Evolutionary conservation across 2,329 filamentous ascomycete genomes (phyloP).

Genomic region (Colletotrichum coccodes): DNA sequence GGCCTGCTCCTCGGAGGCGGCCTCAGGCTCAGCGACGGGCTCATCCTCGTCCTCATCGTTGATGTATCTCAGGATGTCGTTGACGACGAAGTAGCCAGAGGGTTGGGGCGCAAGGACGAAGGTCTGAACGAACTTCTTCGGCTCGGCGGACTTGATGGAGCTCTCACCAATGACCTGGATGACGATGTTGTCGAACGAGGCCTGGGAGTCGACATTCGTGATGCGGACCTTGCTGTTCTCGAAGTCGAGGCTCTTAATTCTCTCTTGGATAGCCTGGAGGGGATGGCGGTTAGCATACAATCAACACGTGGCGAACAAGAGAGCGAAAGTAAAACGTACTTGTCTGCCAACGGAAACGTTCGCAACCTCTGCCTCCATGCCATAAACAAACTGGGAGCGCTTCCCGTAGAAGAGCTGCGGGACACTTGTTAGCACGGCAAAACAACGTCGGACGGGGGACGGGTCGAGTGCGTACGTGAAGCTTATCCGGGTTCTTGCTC

Average conservation of each 20-base stretch:
- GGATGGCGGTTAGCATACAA: slow-evolving; percentile 4
- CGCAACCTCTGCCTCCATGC: slow-evolving; percentile 88
- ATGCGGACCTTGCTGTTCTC: slow-evolving; percentile 98
- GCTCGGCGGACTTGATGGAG: slow-evolving; percentile 90
- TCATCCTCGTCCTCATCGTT: slow-evolving; percentile 84
- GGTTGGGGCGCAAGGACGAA: slow-evolving; percentile 97
- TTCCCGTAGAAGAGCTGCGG: slow-evolving; percentile 91
- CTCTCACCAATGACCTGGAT: slow-evolving; percentile 99
- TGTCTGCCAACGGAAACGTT: slow-evolving; percentile 87
- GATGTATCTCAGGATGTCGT: slow-evolving; percentile 97
- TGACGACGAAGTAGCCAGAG: slow-evolving; percentile 97
- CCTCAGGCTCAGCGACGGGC: slow-evolving; percentile 53
- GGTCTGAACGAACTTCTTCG: slow-evolving; percentile 97
- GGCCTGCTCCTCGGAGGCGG: slow-evolving; percentile 47
- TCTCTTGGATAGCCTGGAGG: slow-evolving; percentile 85
- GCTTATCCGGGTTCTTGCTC: slow-evolving; percentile 92
- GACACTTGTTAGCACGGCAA: neutral
- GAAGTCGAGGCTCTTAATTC: slow-evolving; percentile 92
- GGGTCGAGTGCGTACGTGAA: slow-evolving; percentile 69
- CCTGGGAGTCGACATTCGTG: slow-evolving; percentile 96
- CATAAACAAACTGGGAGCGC: slow-evolving; percentile 93
- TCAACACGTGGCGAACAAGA: slow-evolving; percentile 28
- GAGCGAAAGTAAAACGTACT: slow-evolving; percentile 63
- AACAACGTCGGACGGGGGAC: neutral
- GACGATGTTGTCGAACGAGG: slow-evolving; percentile 91